Base-by-base conservation (phyloP, 352 stramenopile genomes). In the Phytophthora aleatoria region DNA sequence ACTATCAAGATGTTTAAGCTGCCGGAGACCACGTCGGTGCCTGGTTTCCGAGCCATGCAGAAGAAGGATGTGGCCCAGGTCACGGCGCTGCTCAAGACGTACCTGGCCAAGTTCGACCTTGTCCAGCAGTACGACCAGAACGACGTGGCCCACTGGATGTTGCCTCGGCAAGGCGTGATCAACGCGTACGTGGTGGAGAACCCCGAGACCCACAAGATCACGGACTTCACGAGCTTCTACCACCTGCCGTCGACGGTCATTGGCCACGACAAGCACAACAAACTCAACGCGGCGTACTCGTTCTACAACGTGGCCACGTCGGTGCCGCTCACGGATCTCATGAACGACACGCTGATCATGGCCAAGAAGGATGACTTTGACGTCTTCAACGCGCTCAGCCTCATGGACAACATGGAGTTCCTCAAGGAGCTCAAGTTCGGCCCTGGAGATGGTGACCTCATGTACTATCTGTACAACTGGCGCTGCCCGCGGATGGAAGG, bases 151-250 rank as follows among this genome's bases (percentile, higher is more conserved):
- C 98, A 99, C 83, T 99, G 97, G 97, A 89, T 99, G 66, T 74
- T 99, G 33, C 98, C 98, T 9, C 87, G 96, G 26, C 71, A 90
- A 3, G 91, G 90, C 6, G 98, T 99, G 24, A 92, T 99, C 31
- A 97, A 92, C 64, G 94, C 94, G 33, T 99, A 98, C 74, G 88
- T 97, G 16, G 79, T 97, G 1, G 83, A 94, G 45, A 83, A 95
- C 71, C 69, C 78, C 0, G 60, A 72, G 41, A 88, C 69, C 33
- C 74, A 91, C 71, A 77, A 92, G 50, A 77, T 99, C 60, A 99
- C 92, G 36, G 97, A 99, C 80, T 94, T 99, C 56, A 94, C 87
- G 54, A 95, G 88, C 74, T 99, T 98, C 67, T 99, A 99, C 85
- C 96, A 99, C 72, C 74, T 99, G 54, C 97, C 97, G 42, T 99